Percentiles rank a stretch among this genome's conserved stretches.
phyloP scores from a whole-genome alignment of 148 eudicot genomes.

The Pouteria glomerata region DNA sequence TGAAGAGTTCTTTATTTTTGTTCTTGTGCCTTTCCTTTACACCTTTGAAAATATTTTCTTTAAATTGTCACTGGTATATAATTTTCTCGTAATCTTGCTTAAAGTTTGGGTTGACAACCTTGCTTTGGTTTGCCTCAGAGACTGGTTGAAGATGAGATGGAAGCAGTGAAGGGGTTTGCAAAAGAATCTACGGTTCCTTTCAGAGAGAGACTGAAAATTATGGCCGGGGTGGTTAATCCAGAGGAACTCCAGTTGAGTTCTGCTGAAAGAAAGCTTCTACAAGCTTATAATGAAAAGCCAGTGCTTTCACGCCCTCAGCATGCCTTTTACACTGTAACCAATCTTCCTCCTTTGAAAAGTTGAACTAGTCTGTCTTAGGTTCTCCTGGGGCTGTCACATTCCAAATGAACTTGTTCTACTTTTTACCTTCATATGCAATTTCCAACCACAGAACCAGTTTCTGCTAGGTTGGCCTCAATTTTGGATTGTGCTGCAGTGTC shows the following conservation, averaged over 20 bases:
- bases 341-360: neutral
- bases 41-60: too few species aligned
- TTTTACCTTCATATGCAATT: neutral
- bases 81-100: neutral
- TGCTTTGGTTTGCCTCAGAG: constrained; percentile 35
- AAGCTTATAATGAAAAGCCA: constrained; percentile 84
- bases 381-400: neutral
- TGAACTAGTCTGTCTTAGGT: neutral
- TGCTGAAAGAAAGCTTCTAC: constrained; percentile 76
- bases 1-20: too few species aligned
- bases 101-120: neutral
- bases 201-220: constrained; percentile 85
- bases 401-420: neutral
- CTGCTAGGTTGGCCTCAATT: too few species aligned
- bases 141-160: constrained; percentile 56
- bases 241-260: constrained; percentile 73
- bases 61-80: neutral
- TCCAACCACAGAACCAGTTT: neutral
- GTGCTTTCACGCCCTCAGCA: constrained; percentile 96
- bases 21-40: too few species aligned
- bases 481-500: neutral
- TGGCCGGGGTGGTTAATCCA: constrained; percentile 70
- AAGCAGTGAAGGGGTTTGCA: constrained; percentile 51
- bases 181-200: constrained; percentile 56
- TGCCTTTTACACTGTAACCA: constrained; percentile 56